These are phyloP conservation scores for Purshia tridentata DNA, from an alignment of 306 rosid genomes.

Conservation along the genomic window DNA sequence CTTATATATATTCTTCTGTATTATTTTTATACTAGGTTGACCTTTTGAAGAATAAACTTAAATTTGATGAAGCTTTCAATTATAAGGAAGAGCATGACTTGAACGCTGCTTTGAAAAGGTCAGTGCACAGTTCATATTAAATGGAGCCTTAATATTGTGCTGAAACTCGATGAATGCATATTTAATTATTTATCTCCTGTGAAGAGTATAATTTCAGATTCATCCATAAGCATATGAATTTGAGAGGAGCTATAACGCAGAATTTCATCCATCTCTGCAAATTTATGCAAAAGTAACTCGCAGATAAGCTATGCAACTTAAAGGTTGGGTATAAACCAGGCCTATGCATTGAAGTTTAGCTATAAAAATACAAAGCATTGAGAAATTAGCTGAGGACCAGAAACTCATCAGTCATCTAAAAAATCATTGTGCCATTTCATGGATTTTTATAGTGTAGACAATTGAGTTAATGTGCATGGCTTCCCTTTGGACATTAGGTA, in stretches of 20 bases:
- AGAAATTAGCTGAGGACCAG: too few species aligned
- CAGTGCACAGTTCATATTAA: not conserved
- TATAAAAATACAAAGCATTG: too few species aligned
- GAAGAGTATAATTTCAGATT: not conserved
- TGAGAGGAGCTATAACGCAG: not conserved
- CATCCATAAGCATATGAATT: not conserved
- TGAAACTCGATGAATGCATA: not conserved
- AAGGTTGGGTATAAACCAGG: too few species aligned
- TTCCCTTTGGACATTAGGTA: too few species aligned
- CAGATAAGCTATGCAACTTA: too few species aligned
- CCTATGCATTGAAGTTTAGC: too few species aligned
- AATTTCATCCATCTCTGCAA: not conserved
- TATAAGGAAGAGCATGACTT: constrained; percentile 64
- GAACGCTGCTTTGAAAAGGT: constrained; percentile 51
- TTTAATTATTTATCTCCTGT: not conserved
- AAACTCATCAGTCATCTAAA: too few species aligned
- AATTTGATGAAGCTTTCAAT: constrained; percentile 57
- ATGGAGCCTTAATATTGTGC: not conserved
- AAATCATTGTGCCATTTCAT: too few species aligned
- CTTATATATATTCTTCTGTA: not conserved
- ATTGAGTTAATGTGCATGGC: too few species aligned
- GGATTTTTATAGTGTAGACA: too few species aligned
- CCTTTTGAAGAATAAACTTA: constrained; percentile 44
- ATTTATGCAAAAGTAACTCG: too few species aligned
- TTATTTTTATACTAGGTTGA: constrained; percentile 31